A percentile compares a stretch with the other conserved stretches of the same genome.
phyloP scores from a whole-genome alignment of 176 grass and related monocot genomes.

The Musa troglodytarum region DNA sequence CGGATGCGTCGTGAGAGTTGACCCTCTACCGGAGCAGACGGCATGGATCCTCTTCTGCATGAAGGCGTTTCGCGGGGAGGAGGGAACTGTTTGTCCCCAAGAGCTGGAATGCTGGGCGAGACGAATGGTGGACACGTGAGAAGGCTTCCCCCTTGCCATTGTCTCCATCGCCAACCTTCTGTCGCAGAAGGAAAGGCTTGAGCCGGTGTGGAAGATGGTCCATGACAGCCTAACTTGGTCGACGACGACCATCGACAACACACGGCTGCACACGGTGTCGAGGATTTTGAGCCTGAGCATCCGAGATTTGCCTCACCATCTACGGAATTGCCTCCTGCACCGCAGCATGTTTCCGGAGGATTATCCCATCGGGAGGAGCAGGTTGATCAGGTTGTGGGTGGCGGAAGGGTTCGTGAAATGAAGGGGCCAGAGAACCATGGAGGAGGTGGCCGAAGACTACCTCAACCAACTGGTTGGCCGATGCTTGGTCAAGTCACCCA shows the following conservation, averaged over 20 bases:
- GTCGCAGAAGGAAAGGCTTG: slow-evolving; percentile 20
- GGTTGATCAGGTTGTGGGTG: slow-evolving; percentile 46
- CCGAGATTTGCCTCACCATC: slow-evolving; percentile 25
- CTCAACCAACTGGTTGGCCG: slow-evolving; percentile 33
- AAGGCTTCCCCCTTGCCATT: slow-evolving; percentile 35
- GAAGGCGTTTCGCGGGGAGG: slow-evolving; percentile 8
- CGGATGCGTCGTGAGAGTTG: background rate
- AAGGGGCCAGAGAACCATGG: slow-evolving; percentile 16
- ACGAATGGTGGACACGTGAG: slow-evolving; percentile 46
- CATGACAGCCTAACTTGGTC: slow-evolving; percentile 44
- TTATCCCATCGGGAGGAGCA: slow-evolving; percentile 29
- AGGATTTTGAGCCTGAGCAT: slow-evolving; percentile 51
- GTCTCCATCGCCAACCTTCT: slow-evolving; percentile 40
- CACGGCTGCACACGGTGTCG: slow-evolving; percentile 19
- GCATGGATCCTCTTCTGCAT: slow-evolving; percentile 14
- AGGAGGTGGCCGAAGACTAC: slow-evolving; percentile 47
- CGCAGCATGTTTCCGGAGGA: slow-evolving; percentile 46
- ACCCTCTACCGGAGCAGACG: slow-evolving; percentile 24
- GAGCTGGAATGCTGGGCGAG: slow-evolving; percentile 20
- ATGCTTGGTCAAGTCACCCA: slow-evolving; percentile 35
- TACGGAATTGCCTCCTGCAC: slow-evolving; percentile 43
- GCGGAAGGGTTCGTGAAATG: slow-evolving; percentile 37
- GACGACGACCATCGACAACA: slow-evolving; percentile 21
- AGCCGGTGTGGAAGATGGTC: slow-evolving; percentile 29
- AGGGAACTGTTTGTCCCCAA: slow-evolving; percentile 21